Percentiles rank a stretch among this genome's conserved stretches.
phyloP scores from a whole-genome alignment of 345 rosid genomes.

The Angophora floribunda region DNA sequence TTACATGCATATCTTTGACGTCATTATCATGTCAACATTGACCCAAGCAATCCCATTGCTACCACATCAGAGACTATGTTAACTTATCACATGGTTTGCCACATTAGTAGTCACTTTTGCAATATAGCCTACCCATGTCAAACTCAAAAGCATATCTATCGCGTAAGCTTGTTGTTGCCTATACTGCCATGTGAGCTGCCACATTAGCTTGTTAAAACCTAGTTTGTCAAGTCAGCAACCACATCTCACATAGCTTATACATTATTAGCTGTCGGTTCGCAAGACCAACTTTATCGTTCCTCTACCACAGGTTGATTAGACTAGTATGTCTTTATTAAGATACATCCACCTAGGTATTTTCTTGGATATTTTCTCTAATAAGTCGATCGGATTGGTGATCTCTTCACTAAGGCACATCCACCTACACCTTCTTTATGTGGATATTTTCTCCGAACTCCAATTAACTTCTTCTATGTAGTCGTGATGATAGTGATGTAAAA shows the following conservation, averaged over 20 bases:
- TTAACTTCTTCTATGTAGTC: background rate
- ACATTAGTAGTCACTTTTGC: too few relatives aligned
- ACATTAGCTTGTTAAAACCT: background rate
- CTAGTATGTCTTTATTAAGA: background rate
- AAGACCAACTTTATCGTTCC: background rate
- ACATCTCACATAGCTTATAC: background rate
- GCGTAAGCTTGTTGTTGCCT: background rate
- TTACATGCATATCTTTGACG: background rate
- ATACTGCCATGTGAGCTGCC: background rate
- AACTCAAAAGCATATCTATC: background rate
- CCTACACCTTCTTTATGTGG: too few relatives aligned
- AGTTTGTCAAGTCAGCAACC: background rate
- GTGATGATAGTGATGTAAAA: background rate
- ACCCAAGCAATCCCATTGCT: background rate
- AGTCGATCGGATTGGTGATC: background rate
- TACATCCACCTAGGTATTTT: background rate
- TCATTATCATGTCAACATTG: background rate
- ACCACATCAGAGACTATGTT: background rate
- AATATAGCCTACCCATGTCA: background rate
- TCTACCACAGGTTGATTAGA: background rate
- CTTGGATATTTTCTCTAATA: background rate
- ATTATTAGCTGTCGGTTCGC: background rate
- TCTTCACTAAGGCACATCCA: background rate
- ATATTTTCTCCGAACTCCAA: background rate
- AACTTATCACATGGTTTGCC: background rate